Evolutionary conservation across 140 eudicot species (phyloP).

Genomic region (Anethum foeniculum): DNA sequence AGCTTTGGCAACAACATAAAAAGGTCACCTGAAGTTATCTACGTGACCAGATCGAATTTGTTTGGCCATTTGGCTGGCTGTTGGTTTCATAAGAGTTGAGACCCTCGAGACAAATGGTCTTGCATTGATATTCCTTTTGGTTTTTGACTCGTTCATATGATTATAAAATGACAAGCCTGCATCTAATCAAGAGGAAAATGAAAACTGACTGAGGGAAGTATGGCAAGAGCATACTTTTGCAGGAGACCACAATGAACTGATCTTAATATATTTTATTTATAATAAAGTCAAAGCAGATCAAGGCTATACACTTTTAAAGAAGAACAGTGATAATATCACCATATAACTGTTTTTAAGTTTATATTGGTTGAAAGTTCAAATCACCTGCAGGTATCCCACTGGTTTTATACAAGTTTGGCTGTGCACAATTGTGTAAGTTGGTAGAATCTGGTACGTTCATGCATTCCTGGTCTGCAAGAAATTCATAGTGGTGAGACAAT

Average conservation of each 20-base stretch:
- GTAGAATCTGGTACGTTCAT: slow-evolving; percentile 25
- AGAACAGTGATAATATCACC: too few species aligned
- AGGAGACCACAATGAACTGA: neutral
- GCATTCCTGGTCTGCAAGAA: slow-evolving; percentile 31
- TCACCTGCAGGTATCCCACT: slow-evolving; percentile 37
- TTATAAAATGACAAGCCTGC: slow-evolving; percentile 48
- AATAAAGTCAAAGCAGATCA: too few species aligned
- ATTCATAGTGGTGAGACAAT: neutral
- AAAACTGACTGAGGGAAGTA: neutral
- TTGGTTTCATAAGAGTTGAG: slow-evolving; percentile 97
- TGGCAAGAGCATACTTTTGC: neutral
- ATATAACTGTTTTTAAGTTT: too few species aligned
- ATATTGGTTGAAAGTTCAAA: neutral
- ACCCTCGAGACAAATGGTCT: slow-evolving; percentile 53
- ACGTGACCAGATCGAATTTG: slow-evolving; percentile 50
- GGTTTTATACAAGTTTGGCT: slow-evolving; percentile 30
- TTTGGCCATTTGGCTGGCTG: slow-evolving; percentile 93
- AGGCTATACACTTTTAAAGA: too few species aligned
- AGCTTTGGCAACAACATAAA: neutral
- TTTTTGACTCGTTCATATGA: slow-evolving; percentile 28
- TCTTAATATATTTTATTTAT: neutral
- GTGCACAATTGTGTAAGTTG: slow-evolving; percentile 19
- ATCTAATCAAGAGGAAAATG: neutral
- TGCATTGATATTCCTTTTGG: slow-evolving; percentile 32
- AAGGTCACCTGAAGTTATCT: slow-evolving; percentile 43